Conservation (phyloP, 345 rosid species). For the Citrus maxima region DNA sequence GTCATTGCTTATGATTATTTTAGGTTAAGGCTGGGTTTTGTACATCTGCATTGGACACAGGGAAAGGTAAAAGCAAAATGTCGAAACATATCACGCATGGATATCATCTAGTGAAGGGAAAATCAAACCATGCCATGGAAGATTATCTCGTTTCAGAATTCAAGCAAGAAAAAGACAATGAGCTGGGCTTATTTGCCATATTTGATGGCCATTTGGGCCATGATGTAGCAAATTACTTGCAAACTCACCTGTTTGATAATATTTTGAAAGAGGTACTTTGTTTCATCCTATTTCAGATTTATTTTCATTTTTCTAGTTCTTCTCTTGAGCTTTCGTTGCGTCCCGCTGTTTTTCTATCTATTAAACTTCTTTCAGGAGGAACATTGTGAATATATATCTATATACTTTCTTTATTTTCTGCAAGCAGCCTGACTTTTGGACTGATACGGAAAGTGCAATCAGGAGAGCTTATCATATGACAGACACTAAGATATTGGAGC, state of each 20-base stretch:
- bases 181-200: conserved; percentile 81
- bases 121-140: conserved; percentile 79
- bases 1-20: conserved; percentile 11
- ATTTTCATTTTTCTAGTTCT: conserved; percentile 3
- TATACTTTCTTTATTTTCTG: not conserved
- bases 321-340: not conserved
- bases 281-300: conserved; percentile 2
- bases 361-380: conserved; percentile 6
- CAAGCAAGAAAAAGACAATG: conserved; percentile 43
- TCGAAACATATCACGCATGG: conserved; percentile 64
- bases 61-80: conserved; percentile 78
- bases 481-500: conserved; percentile 59
- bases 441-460: conserved; percentile 55
- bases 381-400: not conserved
- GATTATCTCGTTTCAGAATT: conserved; percentile 68
- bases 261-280: conserved; percentile 63
- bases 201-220: conserved; percentile 91
- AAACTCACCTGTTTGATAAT: conserved; percentile 62
- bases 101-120: conserved; percentile 70
- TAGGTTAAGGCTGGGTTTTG: conserved; percentile 57
- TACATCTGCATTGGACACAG: conserved; percentile 49
- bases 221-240: conserved; percentile 73
- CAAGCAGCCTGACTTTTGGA: conserved; percentile 76
- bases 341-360: not conserved
- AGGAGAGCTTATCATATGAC: conserved; percentile 66